These are phyloP conservation scores for Ophiocordyceps camponoti-saundersi DNA, from an alignment of 2,329 filamentous ascomycete genomes.

Conservation along the genomic window DNA sequence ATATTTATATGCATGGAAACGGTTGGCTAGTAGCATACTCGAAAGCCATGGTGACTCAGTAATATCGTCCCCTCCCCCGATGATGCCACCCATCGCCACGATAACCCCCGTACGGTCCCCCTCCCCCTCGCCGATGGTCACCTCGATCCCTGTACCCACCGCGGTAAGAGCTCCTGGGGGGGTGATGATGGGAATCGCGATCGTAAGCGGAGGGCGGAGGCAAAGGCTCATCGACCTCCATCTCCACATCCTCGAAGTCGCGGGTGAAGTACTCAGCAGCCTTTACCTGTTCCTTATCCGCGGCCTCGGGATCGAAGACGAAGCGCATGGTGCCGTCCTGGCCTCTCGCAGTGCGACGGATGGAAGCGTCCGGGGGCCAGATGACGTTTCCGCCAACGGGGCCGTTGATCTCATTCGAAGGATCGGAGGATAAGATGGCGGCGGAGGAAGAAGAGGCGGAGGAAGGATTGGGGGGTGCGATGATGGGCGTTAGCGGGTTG, in stretches of 20 bases:
- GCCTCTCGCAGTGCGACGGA: constrained; percentile 18
- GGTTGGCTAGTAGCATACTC: no score
- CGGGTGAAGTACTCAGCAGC: constrained; percentile 54
- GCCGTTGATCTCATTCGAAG: background rate
- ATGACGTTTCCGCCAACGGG: constrained; percentile 4
- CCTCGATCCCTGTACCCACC: constrained; percentile 5
- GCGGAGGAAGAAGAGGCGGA: background rate
- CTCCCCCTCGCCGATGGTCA: constrained; percentile 13
- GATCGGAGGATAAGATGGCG: background rate
- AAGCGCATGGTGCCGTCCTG: constrained; percentile 71
- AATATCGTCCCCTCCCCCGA: constrained; percentile 15
- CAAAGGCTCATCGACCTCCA: constrained; percentile 56
- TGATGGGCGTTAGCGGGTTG: constrained; percentile 14
- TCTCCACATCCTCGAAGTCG: constrained; percentile 60
- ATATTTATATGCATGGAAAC: no score
- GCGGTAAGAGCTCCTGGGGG: constrained; percentile 6
- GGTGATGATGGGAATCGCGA: background rate
- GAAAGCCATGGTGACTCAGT: constrained; percentile 7
- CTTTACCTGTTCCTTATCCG: constrained; percentile 50
- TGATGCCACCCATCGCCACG: constrained; percentile 15
- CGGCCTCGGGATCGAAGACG: constrained; percentile 67
- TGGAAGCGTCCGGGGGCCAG: constrained; percentile 16
- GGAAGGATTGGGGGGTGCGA: constrained; percentile 2
- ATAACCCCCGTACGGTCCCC: constrained; percentile 15
- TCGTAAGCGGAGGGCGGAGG: constrained; percentile 11